Evolutionary conservation across 2,329 filamentous ascomycete genomes (phyloP).

Genomic region (Fusarium sp.): DNA sequence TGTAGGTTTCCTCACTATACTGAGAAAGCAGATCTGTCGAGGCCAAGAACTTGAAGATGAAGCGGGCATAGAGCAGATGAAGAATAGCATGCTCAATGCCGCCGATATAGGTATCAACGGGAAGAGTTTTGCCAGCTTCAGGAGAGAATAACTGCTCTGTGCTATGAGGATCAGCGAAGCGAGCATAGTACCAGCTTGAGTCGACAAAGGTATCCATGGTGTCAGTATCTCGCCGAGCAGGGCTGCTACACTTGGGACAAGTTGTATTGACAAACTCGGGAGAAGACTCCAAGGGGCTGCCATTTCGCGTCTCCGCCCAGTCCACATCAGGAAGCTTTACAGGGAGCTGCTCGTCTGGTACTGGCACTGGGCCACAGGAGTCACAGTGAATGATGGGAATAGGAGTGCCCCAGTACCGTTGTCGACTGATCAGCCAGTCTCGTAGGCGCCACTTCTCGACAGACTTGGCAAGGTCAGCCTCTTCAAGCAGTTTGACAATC

Average conservation of each 20-base stretch:
- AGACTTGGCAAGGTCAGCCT: constrained; percentile 67
- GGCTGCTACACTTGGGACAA: constrained; percentile 78
- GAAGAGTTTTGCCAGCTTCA: constrained; percentile 68
- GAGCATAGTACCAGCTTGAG: constrained; percentile 92
- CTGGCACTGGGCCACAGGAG: constrained; percentile 81
- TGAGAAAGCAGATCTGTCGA: constrained; percentile 61
- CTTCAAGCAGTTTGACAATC: constrained; percentile 68
- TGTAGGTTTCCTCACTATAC: constrained; percentile 46
- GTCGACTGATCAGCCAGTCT: constrained; percentile 93
- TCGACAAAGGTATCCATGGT: constrained; percentile 98
- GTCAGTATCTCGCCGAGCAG: constrained; percentile 85
- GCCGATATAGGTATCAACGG: constrained; percentile 89
- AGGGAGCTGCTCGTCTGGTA: constrained; percentile 80
- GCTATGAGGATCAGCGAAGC: constrained; percentile 80
- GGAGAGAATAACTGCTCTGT: constrained; percentile 68
- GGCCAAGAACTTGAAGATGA: constrained; percentile 88
- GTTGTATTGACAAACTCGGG: constrained; percentile 78
- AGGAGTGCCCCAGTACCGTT: constrained; percentile 90
- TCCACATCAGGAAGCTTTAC: constrained; percentile 78
- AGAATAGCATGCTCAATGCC: constrained; percentile 92
- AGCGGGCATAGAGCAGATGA: constrained; percentile 88
- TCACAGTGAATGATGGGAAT: constrained; percentile 89
- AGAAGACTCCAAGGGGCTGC: constrained; percentile 80
- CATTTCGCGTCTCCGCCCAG: constrained; percentile 75
- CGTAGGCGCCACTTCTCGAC: constrained; percentile 82